These are phyloP conservation scores for Pyronema omphalodes DNA, from an alignment of 495 filamentous ascomycete species.

Conservation along the genomic window DNA sequence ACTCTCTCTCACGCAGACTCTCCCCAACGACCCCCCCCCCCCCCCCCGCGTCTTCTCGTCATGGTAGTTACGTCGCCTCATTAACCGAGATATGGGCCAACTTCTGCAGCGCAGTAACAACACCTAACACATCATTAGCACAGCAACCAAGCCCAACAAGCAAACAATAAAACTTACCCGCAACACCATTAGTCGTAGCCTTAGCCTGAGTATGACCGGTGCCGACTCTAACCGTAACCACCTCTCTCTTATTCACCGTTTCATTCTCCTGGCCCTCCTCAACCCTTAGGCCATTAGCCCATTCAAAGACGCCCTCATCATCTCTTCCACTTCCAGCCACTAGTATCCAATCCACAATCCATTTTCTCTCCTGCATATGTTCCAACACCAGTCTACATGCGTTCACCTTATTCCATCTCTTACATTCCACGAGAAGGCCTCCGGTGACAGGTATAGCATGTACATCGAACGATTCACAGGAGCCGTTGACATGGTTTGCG, in stretches of 20 bases:
- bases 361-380: conserved; percentile 29
- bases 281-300: conserved; percentile 58
- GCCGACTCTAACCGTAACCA: conserved; percentile 68
- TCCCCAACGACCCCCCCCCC: no score
- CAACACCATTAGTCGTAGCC: conserved; percentile 71
- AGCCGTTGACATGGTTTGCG: conserved; percentile 83
- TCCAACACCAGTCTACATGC: conserved; percentile 55
- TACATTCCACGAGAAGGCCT: conserved; percentile 61
- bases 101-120: conserved; percentile 28
- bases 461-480: conserved; percentile 61
- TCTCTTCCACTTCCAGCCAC: conserved; percentile 77
- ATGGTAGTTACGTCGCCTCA: neutral
- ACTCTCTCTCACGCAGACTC: no score
- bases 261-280: conserved; percentile 36
- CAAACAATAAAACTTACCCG: conserved; percentile 34
- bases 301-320: conserved; percentile 80
- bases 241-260: conserved; percentile 9
- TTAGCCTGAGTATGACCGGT: conserved; percentile 72
- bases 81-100: conserved; percentile 20
- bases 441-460: conserved; percentile 66
- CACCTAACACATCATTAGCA: conserved; percentile 21
- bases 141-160: neutral
- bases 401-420: conserved; percentile 65
- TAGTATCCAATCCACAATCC: conserved; percentile 61
- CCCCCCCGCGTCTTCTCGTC: neutral